Conservation (phyloP, 306 rosid species). For the Crotalaria pallida region DNA sequence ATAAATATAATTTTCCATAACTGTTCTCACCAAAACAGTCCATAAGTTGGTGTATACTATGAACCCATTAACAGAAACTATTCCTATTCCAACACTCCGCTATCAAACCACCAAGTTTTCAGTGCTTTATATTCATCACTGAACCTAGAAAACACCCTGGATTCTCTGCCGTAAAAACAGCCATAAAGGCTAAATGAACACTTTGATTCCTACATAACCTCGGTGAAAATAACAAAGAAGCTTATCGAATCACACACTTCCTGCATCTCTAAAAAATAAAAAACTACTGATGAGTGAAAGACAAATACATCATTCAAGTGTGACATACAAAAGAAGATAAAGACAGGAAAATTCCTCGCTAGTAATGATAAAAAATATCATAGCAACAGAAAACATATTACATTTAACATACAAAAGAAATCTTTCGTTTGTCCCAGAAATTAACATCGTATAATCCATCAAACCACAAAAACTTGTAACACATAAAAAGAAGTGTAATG, state of each 20-base stretch:
- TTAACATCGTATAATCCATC: background rate
- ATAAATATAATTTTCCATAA: background rate
- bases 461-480: background rate
- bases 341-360: background rate
- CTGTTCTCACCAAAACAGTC: background rate
- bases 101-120: background rate
- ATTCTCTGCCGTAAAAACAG: background rate
- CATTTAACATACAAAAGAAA: background rate
- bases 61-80: background rate
- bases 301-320: background rate
- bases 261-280: background rate
- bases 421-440: background rate
- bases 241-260: background rate
- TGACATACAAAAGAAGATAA: background rate
- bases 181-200: background rate
- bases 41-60: background rate
- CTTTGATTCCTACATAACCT: background rate
- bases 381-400: background rate
- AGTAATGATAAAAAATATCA: background rate
- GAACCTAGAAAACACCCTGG: background rate
- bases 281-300: background rate
- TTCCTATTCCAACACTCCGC: background rate
- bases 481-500: background rate
- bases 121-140: background rate
- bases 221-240: background rate